phyloP scores from a whole-genome alignment of 495 filamentous ascomycete species.

The Lasiosphaeria miniovina region DNA sequence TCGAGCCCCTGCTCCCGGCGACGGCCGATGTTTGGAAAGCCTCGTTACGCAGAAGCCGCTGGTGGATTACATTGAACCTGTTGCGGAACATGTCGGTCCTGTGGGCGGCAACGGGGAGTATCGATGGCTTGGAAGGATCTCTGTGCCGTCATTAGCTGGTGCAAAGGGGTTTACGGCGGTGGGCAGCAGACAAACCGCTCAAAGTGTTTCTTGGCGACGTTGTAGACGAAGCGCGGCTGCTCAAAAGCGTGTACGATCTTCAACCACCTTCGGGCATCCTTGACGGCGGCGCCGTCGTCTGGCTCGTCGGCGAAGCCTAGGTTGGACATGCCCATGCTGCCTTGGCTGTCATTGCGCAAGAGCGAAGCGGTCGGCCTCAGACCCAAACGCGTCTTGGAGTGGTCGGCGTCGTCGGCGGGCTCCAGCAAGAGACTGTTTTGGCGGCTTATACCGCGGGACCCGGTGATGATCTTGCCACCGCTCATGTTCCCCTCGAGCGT shows the following conservation, averaged over 20 bases:
- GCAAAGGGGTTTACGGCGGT: neutral
- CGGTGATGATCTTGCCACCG: conserved; percentile 63
- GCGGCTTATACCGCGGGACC: conserved; percentile 49
- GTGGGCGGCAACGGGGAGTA: conserved; percentile 75
- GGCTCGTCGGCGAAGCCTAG: conserved; percentile 59
- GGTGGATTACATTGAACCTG: conserved; percentile 84
- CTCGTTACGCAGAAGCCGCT: conserved; percentile 87
- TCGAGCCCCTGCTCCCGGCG: conserved; percentile 36
- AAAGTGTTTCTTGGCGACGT: conserved; percentile 85
- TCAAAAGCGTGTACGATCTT: conserved; percentile 76
- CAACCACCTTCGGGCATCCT: conserved; percentile 72
- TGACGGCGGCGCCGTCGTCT: conserved; percentile 52
- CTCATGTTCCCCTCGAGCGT: conserved; percentile 79
- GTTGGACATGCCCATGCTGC: conserved; percentile 60
- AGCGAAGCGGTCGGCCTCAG: conserved; percentile 38
- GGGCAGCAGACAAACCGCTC: conserved; percentile 50
- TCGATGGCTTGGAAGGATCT: conserved; percentile 61
- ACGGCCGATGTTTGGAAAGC: conserved; percentile 81
- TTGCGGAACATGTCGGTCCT: conserved; percentile 86
- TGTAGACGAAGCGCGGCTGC: conserved; percentile 85
- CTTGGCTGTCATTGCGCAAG: conserved; percentile 55
- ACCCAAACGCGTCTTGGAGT: conserved; percentile 41
- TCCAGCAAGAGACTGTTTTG: conserved; percentile 55
- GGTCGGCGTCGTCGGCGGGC: conserved; percentile 35
- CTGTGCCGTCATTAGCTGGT: conserved; percentile 26